phyloP scores from a whole-genome alignment of 164 flowering plant species.

The Chimonanthus praecox region DNA sequence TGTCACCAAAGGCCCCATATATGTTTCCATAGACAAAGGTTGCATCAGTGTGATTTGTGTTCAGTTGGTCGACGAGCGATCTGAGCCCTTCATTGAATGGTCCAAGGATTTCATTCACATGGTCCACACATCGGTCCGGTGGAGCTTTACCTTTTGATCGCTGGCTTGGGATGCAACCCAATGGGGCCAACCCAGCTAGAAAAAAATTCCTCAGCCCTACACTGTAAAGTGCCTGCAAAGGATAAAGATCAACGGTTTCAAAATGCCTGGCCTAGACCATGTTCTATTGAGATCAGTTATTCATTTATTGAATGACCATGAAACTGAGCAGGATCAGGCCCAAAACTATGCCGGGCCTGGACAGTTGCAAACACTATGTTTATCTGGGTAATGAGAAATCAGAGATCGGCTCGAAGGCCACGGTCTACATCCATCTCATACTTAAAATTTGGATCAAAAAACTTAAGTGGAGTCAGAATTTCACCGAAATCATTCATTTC shows the following conservation, averaged over 20 bases:
- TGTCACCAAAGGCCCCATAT: constrained; percentile 54
- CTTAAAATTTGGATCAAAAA: too few species aligned
- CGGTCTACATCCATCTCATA: too few species aligned
- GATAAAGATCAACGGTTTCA: neutral
- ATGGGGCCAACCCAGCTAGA: constrained; percentile 60
- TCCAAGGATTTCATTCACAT: constrained; percentile 58
- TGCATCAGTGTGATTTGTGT: constrained; percentile 44
- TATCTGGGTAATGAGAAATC: too few species aligned
- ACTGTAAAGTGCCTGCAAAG: constrained; percentile 52
- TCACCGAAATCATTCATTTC: too few species aligned
- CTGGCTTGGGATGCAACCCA: constrained; percentile 77
- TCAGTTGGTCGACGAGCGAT: constrained; percentile 51
- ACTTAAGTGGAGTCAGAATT: too few species aligned
- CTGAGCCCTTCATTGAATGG: constrained; percentile 53
- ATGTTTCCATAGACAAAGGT: constrained; percentile 53
- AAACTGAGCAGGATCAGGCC: too few species aligned
- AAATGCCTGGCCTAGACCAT: neutral
- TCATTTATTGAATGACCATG: too few species aligned
- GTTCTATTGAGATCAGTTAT: too few species aligned
- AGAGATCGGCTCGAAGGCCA: too few species aligned
- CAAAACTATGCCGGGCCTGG: too few species aligned
- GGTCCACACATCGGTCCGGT: constrained; percentile 46
- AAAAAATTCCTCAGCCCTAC: constrained; percentile 74
- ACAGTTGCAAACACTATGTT: too few species aligned
- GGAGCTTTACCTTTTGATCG: constrained; percentile 42